Evolutionary conservation across 2,329 filamentous ascomycete genomes (phyloP).

Genomic region (Trichophyton benhamiae): DNA sequence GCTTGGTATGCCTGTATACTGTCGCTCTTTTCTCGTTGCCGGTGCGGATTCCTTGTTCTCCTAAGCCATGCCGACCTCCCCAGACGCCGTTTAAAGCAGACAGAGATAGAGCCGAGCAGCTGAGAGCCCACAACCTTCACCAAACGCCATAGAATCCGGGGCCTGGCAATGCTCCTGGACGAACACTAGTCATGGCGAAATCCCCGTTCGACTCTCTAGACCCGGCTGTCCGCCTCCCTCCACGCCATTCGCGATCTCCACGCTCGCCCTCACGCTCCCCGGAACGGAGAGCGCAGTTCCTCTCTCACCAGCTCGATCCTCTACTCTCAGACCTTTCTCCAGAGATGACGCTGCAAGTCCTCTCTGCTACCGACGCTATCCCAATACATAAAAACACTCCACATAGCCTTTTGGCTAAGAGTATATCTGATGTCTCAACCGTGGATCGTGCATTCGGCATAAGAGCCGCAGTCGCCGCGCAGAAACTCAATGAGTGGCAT

Average conservation of each 20-base stretch:
- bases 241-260: conserved; percentile 17
- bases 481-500: conserved; percentile 47
- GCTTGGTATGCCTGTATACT: neutral
- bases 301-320: conserved; percentile 32
- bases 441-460: conserved; percentile 48
- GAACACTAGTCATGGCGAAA: neutral
- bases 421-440: conserved; percentile 44
- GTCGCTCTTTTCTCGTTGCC: neutral
- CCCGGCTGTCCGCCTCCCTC: conserved; percentile 20
- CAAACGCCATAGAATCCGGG: neutral
- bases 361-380: conserved; percentile 33
- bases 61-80: neutral
- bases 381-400: conserved; percentile 24
- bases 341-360: conserved; percentile 41
- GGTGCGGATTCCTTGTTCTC: neutral
- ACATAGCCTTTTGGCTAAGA: conserved; percentile 33
- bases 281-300: conserved; percentile 25
- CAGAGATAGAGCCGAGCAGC: neutral
- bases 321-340: conserved; percentile 43
- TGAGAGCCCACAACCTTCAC: neutral
- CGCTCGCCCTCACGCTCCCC: conserved; percentile 29
- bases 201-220: conserved; percentile 20
- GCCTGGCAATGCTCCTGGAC: neutral
- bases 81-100: neutral
- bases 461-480: conserved; percentile 46